Conservation (phyloP, 2,329 filamentous ascomycete species). For the Pseudogymnoascus sp. region DNA sequence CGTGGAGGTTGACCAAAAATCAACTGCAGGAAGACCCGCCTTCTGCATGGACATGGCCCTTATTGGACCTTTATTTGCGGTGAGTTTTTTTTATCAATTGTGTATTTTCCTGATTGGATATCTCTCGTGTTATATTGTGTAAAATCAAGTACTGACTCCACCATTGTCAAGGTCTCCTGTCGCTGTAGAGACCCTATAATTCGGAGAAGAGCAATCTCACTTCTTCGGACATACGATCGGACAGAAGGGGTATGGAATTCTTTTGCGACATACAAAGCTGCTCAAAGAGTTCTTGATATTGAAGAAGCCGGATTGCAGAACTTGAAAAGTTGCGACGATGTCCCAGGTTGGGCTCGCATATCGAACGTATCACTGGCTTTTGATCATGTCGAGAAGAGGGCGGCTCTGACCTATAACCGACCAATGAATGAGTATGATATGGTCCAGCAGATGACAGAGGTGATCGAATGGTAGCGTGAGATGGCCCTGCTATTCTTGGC, state of each 20-base stretch:
- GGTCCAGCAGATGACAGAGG: background rate
- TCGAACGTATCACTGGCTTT: background rate
- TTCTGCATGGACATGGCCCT: background rate
- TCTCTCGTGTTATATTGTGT: background rate
- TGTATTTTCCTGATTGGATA: background rate
- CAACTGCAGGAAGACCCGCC: background rate
- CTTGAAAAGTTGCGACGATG: slow-evolving; percentile 14
- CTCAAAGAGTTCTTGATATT: background rate
- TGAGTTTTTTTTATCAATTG: background rate
- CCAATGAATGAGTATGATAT: background rate
- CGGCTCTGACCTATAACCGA: background rate
- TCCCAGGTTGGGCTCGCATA: slow-evolving; percentile 14
- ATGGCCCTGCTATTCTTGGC: background rate
- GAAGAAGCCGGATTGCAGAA: slow-evolving; percentile 11
- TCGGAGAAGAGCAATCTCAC: slow-evolving; percentile 52
- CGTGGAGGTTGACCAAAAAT: slow-evolving; percentile 10
- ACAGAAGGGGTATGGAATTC: slow-evolving; percentile 60
- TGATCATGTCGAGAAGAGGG: background rate
- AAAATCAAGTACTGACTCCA: slow-evolving; percentile 45
- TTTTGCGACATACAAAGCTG: background rate
- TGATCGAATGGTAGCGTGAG: background rate
- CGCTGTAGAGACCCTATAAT: slow-evolving; percentile 51
- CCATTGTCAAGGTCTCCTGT: slow-evolving; percentile 55
- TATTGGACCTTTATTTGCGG: background rate
- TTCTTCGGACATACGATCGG: slow-evolving; percentile 51